Base-by-base conservation (phyloP, 139 green algal species). In the Limnomonas spitsbergensis region DNA sequence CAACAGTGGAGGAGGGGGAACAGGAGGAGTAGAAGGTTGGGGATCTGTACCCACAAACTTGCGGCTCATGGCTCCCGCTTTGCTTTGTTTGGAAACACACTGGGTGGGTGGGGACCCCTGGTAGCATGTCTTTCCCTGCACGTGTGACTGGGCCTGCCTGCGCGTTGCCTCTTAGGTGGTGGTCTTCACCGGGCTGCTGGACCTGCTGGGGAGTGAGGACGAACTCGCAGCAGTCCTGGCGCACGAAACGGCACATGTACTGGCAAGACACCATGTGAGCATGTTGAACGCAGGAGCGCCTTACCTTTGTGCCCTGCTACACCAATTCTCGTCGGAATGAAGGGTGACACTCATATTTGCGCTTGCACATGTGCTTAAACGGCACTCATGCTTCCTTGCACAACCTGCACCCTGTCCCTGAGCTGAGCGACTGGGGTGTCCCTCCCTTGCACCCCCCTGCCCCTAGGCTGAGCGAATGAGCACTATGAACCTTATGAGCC, bases 171-270 rank as follows among this genome's bases (percentile, higher is more conserved):
- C 26, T 7, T 71, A 85, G 81, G 81, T 86, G 47, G 74, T 86
- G 4, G 81, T 86, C 47, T 83, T 80, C 70, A 76, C 78, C 68
- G 89, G 89, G 3, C 82, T 96, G 37, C 75, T 96, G 54, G 69
- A 86, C 6, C n/a, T 95, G 20, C 66, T 96, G 39, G 53, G 42
- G n/a, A 78, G 9, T 27, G 86, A 94, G 36, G 88, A 92, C 61
- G 90, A 95, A 79, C 82, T 97, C 40, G 93, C 92, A 9, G 85
- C 90, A 32, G 93, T 97, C 38, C 69, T 97, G 66, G 92, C 90
- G 1, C 93, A 97, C 78, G 93, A 97, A 81, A 83, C 82, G 9
- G 92, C 83, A 0, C 93, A 97, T 78, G 86, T 96, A 7, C 68
- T 85, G 73, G 81, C 81, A 2, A 39, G 81, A 37, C 81, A 85